A percentile compares a stretch with the other conserved stretches of the same genome.
These are phyloP conservation scores for Nemophila menziesii DNA, from an alignment of 257 asterid species.

Conservation along the genomic window DNA sequence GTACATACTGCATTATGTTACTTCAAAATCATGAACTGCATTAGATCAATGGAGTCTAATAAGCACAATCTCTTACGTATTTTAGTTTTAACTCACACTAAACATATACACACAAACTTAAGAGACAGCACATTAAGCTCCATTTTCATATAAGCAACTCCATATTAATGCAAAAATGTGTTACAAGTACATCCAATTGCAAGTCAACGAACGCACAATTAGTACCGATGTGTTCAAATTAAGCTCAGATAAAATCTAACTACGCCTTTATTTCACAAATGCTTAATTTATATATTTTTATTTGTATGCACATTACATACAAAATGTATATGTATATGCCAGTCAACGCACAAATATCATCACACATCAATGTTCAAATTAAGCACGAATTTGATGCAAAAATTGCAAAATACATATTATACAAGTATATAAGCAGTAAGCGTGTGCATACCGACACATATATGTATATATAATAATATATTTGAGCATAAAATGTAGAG, in stretches of 20 bases:
- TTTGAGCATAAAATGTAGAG: neutral
- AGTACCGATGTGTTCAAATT: too few species aligned
- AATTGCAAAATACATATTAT: too few species aligned
- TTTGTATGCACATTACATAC: too few species aligned
- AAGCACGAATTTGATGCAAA: neutral
- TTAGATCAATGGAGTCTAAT: constrained; percentile 10
- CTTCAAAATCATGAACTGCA: constrained; percentile 12
- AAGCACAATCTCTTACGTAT: neutral
- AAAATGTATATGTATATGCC: neutral
- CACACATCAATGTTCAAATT: neutral
- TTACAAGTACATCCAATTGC: neutral
- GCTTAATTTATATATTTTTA: too few species aligned
- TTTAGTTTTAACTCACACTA: too few species aligned
- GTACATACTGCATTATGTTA: constrained; percentile 11
- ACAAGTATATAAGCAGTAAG: too few species aligned
- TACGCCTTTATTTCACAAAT: too few species aligned
- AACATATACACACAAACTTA: too few species aligned
- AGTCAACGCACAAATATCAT: neutral
- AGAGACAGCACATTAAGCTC: neutral
- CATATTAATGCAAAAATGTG: neutral
- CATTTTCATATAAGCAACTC: neutral
- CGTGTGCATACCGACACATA: too few species aligned
- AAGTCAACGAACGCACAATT: too few species aligned
- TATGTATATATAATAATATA: too few species aligned
- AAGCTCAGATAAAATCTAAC: too few species aligned